A percentile compares a stretch with the other conserved stretches of the same genome.
Evolutionary conservation across 1,284 basidiomycete genomes (phyloP).

Genomic region (Ceratorhiza oryzae-sativae): DNA sequence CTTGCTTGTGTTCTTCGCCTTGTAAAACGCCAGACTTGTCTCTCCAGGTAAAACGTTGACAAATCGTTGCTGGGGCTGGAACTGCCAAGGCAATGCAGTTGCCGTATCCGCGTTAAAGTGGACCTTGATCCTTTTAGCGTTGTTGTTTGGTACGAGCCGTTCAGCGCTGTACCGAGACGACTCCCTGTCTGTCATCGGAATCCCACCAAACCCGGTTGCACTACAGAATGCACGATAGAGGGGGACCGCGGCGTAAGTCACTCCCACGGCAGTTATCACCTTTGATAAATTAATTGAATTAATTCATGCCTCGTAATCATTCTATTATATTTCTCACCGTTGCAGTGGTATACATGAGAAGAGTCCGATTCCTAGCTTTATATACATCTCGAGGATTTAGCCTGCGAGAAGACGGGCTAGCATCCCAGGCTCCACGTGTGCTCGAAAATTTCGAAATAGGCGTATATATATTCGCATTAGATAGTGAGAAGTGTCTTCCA

Average conservation of each 20-base stretch:
- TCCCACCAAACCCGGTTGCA: constrained; percentile 95
- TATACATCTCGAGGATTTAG: constrained; percentile 42
- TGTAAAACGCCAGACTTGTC: constrained; percentile 96
- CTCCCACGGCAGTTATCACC: constrained; percentile 82
- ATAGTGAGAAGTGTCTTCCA: background rate
- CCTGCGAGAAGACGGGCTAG: background rate
- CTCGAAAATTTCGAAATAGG: background rate
- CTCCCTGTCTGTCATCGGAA: constrained; percentile 77
- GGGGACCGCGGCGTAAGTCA: constrained; percentile 95
- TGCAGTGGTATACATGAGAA: constrained; percentile 82
- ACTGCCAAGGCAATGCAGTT: constrained; percentile 92
- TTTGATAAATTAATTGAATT: constrained; percentile 48
- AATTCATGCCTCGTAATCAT: constrained; percentile 23
- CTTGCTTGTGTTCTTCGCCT: constrained; percentile 84
- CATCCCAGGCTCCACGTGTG: background rate
- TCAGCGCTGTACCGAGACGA: constrained; percentile 81
- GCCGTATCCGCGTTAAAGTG: constrained; percentile 94
- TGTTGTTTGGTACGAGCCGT: constrained; percentile 77
- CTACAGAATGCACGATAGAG: constrained; percentile 98
- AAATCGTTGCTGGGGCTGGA: constrained; percentile 88
- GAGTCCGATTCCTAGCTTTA: constrained; percentile 61
- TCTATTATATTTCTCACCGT: constrained; percentile 60
- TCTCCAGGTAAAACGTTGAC: constrained; percentile 95
- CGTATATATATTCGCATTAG: background rate
- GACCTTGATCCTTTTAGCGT: constrained; percentile 83